A percentile compares a stretch with the other conserved stretches of the same genome.
Evolutionary conservation across 2,329 filamentous ascomycete genomes (phyloP).

Genomic region (Microdochium trichocladiopsis): DNA sequence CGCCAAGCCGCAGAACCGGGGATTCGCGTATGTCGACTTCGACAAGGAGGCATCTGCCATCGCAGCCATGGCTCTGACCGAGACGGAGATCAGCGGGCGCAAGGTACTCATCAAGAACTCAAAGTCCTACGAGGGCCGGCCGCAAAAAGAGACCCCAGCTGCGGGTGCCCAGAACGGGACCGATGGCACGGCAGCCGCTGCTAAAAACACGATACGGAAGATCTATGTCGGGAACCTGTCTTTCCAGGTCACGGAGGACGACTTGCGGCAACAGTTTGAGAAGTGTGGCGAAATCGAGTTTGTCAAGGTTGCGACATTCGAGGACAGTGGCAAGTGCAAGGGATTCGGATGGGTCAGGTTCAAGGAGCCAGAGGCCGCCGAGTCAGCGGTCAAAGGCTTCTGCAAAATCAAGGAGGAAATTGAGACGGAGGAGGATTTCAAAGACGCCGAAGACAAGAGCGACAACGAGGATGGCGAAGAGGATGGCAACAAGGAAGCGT

Average conservation of each 20-base stretch:
- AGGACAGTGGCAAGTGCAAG: slow-evolving; percentile 96
- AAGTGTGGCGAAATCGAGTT: slow-evolving; percentile 79
- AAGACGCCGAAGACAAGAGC: slow-evolving; percentile 33
- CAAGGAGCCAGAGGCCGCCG: slow-evolving; percentile 67
- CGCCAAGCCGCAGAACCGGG: slow-evolving; percentile 61
- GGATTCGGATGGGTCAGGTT: slow-evolving; percentile 96
- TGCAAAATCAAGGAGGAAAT: slow-evolving; percentile 62
- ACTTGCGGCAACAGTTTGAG: slow-evolving; percentile 71
- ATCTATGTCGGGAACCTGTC: slow-evolving; percentile 89
- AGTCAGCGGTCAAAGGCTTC: slow-evolving; percentile 74
- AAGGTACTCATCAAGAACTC: slow-evolving; percentile 89
- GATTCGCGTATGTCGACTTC: slow-evolving; percentile 96
- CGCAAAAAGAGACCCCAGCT: slow-evolving; percentile 49
- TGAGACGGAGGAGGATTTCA: slow-evolving; percentile 55
- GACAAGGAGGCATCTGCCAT: slow-evolving; percentile 60
- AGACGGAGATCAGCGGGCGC: slow-evolving; percentile 69
- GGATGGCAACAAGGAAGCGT: slow-evolving; percentile 34
- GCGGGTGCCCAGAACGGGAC: slow-evolving; percentile 15
- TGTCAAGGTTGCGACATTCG: slow-evolving; percentile 87
- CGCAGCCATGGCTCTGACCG: slow-evolving; percentile 78
- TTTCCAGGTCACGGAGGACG: slow-evolving; percentile 76
- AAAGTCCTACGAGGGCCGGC: slow-evolving; percentile 84
- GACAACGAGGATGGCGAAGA: slow-evolving; percentile 36
- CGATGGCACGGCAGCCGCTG: slow-evolving; percentile 19
- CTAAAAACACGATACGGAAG: slow-evolving; percentile 61